Evolutionary conservation across 768 basidiomycete genomes (phyloP), one percentile per base, ranked within the genome.

Genomic region (Mrakia blollopis): DNA sequence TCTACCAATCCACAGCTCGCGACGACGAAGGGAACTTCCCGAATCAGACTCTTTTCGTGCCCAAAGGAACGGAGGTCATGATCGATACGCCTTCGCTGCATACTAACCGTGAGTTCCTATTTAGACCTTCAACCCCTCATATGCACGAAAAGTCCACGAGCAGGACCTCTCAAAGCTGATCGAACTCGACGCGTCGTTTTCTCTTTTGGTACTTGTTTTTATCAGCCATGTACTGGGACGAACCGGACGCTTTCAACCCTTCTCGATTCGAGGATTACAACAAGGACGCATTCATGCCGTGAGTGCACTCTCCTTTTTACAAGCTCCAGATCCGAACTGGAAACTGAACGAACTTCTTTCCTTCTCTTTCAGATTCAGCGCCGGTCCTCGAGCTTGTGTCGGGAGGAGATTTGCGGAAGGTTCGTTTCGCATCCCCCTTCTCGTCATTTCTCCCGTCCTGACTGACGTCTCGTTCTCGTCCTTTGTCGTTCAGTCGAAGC

Each of bases 201-300:
- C 23, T 23, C 6, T 73, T 35, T 47, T 23, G 7, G 13, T 47
- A 54, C 44, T 44, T 2, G 44, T 44, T 44, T 11, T 21, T 57
- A 65, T 37, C 78, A 88, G 88, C 88, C 37, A 85, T 85, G 50
- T 88, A 88, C 80, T 89, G 88, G 88, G 81, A 86, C 70, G 85
- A 88, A 62, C 88, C 88, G 4, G 78, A 86, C 41, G 79, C 79
- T 11, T 89, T 88, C 81, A 84, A 84, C 30, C 85, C 85, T 0
- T 83, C 84, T 37, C 85, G 88, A 10, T 88, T 88, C 83, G 84
- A 84, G 50, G 86, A 88, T 67, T 89, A 87, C 86, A 85, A 86
- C 30, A 84, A 85, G 50, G 88, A 88, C 79, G 88, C 88, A 0
- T 88, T 88, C 80, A 54, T 87, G 37, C 87, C 88, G 73, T 74